Base-by-base conservation (phyloP, 306 rosid genomes). In the Malus sylvestris region DNA sequence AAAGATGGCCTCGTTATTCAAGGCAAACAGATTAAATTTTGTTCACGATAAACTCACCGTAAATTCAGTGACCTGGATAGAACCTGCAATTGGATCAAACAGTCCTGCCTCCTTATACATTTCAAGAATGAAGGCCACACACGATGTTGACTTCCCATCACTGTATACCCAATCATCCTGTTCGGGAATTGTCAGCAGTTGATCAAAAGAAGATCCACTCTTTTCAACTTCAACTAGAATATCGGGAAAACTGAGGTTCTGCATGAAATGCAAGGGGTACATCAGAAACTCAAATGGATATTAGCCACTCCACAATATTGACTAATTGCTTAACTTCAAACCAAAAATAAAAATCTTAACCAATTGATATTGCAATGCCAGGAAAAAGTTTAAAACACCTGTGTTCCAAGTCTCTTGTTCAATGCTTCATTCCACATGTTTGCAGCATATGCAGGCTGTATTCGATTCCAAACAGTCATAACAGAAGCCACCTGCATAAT, bases 391-490 rank as follows among this genome's bases (percentile, higher is more conserved):
- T 45, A 55, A 51, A 61, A 35, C 76, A 95, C 98, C 79, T 96
- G 45, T 72, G 93, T 96, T 80, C 87, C 93, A 79, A 96, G 97
- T 66, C 99, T 85, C 84, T 80, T 96, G 88, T 96, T 96, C 86
- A 96, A 83, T 81, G 99, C 99, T 87, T 96, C 99, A 75, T 91
- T 96, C 98, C 99, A 96, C 93, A 96, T 81, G 77, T 89, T 92
- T 70, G 93, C 90, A 60, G 99, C 99, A 86, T 92, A 93, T 69
- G 81, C 85, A 68, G 99, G 98, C 89, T 91, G 82, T 44, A 96
- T 74, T 68, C 86, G 97, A 85, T 83, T 88, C 99, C 99, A 96
- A 77, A 96, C 89, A 67, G 98, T 92, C 99, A 96, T 96, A 38
- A 85, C 92, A 46, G 98, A 96, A 76, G 99, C 99, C 89, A 96